Percentiles rank a stretch among this genome's conserved stretches.
phyloP scores from a whole-genome alignment of 371 early-diverging fungal genomes.

The Actinomucor elegans region DNA sequence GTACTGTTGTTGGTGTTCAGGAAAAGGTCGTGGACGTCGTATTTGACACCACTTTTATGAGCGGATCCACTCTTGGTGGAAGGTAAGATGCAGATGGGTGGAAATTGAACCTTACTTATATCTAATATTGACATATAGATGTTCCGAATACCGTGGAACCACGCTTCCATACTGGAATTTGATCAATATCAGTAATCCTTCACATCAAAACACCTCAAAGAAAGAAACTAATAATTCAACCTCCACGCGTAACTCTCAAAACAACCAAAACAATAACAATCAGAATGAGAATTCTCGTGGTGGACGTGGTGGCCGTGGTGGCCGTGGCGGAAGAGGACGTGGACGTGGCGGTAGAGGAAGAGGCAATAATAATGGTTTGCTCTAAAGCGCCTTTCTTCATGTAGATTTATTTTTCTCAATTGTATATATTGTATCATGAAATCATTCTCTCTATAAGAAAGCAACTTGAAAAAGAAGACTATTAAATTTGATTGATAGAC shows the following conservation, averaged over 20 bases:
- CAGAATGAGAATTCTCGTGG: background rate
- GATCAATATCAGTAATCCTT: conserved; percentile 54
- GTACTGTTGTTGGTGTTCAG: conserved; percentile 83
- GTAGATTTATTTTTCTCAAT: too few relatives aligned
- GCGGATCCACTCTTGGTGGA: conserved; percentile 76
- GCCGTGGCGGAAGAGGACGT: conserved; percentile 4
- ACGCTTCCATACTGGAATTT: conserved; percentile 57
- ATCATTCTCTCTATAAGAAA: too few relatives aligned
- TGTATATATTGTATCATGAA: too few relatives aligned
- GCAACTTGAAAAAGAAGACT: too few relatives aligned
- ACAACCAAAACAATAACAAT: background rate
- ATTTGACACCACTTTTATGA: conserved; percentile 82
- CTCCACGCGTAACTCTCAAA: background rate
- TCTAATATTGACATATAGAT: conserved; percentile 33
- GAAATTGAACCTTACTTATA: background rate
- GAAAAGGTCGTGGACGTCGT: conserved; percentile 78
- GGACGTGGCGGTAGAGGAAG: conserved; percentile 8
- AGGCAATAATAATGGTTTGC: background rate
- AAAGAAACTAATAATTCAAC: background rate
- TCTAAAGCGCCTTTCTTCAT: too few relatives aligned
- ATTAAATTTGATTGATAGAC: too few relatives aligned
- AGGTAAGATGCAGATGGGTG: conserved; percentile 27
- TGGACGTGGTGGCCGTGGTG: conserved; percentile 10
- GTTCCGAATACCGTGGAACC: conserved; percentile 69
- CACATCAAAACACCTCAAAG: conserved; percentile 16